Percentiles rank a stretch among this genome's conserved stretches.
phyloP scores from a whole-genome alignment of 129 eudicot species.

The Cynara cardunculus region DNA sequence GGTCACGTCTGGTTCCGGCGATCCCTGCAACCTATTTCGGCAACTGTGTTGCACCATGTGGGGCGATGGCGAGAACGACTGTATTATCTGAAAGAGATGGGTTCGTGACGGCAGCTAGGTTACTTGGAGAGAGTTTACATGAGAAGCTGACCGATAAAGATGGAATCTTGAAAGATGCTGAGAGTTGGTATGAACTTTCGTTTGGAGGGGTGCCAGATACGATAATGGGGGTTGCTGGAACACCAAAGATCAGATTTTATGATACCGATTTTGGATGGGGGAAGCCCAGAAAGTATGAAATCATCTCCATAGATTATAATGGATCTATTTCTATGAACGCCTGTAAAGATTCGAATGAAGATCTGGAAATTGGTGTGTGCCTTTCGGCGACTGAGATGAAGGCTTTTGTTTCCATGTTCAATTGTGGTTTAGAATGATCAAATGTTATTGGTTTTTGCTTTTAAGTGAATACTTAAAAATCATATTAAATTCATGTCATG shows the following conservation, averaged over 20 bases:
- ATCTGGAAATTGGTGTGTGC: conserved; percentile 28
- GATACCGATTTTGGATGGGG: conserved; percentile 11
- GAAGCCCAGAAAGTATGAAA: conserved; percentile 15
- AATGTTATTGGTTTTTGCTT: not conserved
- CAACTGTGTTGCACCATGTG: conserved; percentile 20
- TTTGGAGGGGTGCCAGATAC: not conserved
- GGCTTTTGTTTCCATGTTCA: conserved; percentile 21
- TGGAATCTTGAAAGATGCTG: not conserved
- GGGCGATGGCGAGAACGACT: not conserved
- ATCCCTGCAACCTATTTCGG: conserved; percentile 41
- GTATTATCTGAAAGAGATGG: conserved; percentile 13
- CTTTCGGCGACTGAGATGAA: conserved; percentile 12
- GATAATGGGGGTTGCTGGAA: not conserved
- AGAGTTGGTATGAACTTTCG: not conserved
- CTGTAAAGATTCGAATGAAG: not conserved
- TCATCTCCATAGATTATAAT: conserved; percentile 17
- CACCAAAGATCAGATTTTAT: not conserved
- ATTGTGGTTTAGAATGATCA: not conserved
- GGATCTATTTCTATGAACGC: conserved; percentile 15
- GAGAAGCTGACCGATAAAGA: not conserved
- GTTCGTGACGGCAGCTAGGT: not conserved
- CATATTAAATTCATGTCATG: no score
- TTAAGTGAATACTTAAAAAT: no score
- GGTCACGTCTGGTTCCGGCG: conserved; percentile 32
- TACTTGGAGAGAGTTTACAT: not conserved